Evolutionary conservation across 2,329 filamentous ascomycete genomes (phyloP), one percentile per base, ranked within the genome.

Genomic region (Scedosporium apiospermum): DNA sequence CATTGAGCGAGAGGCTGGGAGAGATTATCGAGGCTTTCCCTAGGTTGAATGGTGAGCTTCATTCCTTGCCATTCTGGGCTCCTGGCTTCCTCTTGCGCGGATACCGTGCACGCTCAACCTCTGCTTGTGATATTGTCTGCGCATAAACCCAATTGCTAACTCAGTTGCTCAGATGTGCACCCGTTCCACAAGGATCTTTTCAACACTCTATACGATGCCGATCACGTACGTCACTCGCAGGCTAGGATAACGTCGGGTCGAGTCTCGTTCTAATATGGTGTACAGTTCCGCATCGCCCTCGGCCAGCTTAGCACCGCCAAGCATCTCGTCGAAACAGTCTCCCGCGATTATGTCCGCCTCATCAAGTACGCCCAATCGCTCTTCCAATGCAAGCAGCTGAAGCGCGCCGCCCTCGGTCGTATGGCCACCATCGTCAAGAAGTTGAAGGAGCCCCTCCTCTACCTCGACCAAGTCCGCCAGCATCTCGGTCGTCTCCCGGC

Each of bases 361-460:
- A 85, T 96, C 75, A 77, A 76, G 82, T 98, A 99, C 79, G 93
- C 91, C 62, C 93, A 96, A 80, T 96, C 88, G 71, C 84, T 99
- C 67, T 99, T 93, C 81, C 95, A 99, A 80, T 98, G 93, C 85
- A 99, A 99, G 80, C 93, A 98, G 81, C 86, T 99, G 71, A 99
- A 99, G 86, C 85, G 90, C 67, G 95, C 96, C 60, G 96, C 90
- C 7, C 85, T 99, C 61, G 95, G 95, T 81, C 92, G 95, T 73
- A 98, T 99, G 95, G 95, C 93, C 67, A 99, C 95, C 18, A 91
- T 99, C 70, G 91, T 91, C 79, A 95, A 92, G 80, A 87, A 93
- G 66, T 80, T 99, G 66, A 97, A 96, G 78, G 95, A 99, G 70
- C 91, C 95, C 62, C 84, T 99, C 59, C 82, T 96, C 66, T 99